Conservation (phyloP, 768 basidiomycete genomes). For the Artomyces pyxidatus region DNA sequence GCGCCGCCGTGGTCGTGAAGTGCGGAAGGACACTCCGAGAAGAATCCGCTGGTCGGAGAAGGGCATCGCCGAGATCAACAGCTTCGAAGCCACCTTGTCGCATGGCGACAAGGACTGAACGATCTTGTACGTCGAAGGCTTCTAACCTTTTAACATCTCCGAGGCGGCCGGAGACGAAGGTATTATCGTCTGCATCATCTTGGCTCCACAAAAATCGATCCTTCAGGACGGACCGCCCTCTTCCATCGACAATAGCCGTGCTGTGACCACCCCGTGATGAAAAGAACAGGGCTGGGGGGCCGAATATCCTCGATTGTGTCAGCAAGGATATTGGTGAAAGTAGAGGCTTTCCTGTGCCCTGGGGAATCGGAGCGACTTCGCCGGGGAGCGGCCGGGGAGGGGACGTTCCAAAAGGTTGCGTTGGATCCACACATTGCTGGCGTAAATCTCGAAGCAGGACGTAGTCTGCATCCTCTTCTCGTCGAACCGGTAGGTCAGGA, state of each 20-base stretch:
- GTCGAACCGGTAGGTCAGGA: conserved; percentile 71
- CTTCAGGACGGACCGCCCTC: conserved; percentile 77
- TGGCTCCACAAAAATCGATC: conserved; percentile 73
- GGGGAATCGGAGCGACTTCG: conserved; percentile 20
- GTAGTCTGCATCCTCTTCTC: conserved; percentile 66
- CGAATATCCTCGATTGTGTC: conserved; percentile 73
- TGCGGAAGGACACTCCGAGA: conserved; percentile 67
- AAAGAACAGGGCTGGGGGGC: conserved; percentile 80
- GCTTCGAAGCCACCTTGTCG: conserved; percentile 81
- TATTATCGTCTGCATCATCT: conserved; percentile 44
- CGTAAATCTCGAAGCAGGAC: conserved; percentile 65
- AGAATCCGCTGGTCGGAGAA: conserved; percentile 72
- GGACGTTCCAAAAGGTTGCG: conserved; percentile 57
- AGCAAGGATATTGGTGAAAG: conserved; percentile 70
- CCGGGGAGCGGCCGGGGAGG: conserved; percentile 25
- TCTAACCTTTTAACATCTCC: conserved; percentile 81
- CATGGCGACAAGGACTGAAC: conserved; percentile 77
- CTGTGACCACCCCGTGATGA: conserved; percentile 88
- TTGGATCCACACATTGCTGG: conserved; percentile 74
- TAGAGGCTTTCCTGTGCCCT: conserved; percentile 44
- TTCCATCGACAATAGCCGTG: conserved; percentile 80
- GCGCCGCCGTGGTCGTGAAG: conserved; percentile 53
- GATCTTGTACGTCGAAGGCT: conserved; percentile 69
- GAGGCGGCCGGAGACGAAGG: conserved; percentile 39
- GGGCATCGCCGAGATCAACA: conserved; percentile 70